These are phyloP conservation scores for Coix lacrymajobi DNA, from an alignment of 176 grass and related monocot species.

Conservation along the genomic window DNA sequence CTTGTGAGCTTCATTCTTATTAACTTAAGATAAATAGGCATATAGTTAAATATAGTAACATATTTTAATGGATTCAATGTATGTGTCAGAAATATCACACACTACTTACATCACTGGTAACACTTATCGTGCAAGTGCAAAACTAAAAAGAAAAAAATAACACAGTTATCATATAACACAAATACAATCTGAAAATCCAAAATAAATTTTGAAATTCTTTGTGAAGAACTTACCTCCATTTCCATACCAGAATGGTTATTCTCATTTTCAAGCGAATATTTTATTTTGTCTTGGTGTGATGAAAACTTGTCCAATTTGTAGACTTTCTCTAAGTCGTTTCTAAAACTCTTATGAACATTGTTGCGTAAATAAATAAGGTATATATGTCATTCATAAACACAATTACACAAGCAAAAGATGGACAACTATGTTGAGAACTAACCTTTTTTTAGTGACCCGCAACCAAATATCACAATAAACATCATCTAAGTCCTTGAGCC, in stretches of 20 bases:
- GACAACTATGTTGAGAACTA: background rate
- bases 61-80: background rate
- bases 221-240: background rate
- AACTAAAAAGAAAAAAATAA: slow-evolving; percentile 16
- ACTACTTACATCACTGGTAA: slow-evolving; percentile 22
- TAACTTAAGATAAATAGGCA: background rate
- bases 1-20: background rate
- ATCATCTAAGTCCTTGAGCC: background rate
- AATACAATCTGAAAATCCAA: background rate
- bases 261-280: slow-evolving; percentile 5
- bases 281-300: background rate
- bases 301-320: slow-evolving; percentile 6
- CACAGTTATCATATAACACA: background rate
- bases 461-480: slow-evolving; percentile 19
- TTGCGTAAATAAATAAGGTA: background rate
- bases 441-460: slow-evolving; percentile 16
- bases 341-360: slow-evolving; percentile 14
- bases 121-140: background rate
- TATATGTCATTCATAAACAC: background rate
- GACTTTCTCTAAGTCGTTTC: slow-evolving; percentile 11
- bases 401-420: background rate
- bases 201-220: background rate
- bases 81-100: background rate
- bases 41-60: background rate
- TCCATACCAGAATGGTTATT: background rate